Evolutionary conservation across 2,329 filamentous ascomycete species (phyloP), one percentile per base, ranked within the genome.

Genomic region (Gaeumannomyces sp.): DNA sequence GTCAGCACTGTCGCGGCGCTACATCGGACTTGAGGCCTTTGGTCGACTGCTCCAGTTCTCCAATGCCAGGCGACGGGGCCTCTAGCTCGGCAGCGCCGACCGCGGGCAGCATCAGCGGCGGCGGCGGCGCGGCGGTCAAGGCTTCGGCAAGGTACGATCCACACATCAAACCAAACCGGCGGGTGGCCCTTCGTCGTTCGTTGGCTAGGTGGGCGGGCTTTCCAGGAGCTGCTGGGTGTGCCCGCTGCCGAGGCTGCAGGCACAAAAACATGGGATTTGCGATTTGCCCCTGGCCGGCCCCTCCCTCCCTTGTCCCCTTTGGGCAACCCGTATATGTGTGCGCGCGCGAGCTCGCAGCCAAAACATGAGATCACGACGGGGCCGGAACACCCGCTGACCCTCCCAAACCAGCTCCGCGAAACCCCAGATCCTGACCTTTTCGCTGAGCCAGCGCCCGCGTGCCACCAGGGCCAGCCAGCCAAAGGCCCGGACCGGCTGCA

Each of bases 391-490:
- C 33, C 45, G 45, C 45, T 53, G 45, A 53, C 45, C 19, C 45
- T 4, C 35, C 16, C 45, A 50, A 16, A 22, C 4, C 38, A 53
- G 45, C 22, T 53, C 45, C 22, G 45, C 45, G 45, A 53, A 53
- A n/a, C 67, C 70, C 25, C 67, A 67, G 22, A 71, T 73, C 60
- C 61, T 72, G 10, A 75, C 70, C 1, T 75, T 75, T 65, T 69
- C 74, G 11, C 66, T 76, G 10, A 67, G 70, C 31, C 72, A 69
- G 58, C 69, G 73, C 11, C 73, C 73, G 10, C 70, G 72, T 27
- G 71, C 70, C 25, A 74, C 69, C 1, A 70, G 75, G 29, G 71
- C 73, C 64, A 76, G 67, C 14, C 71, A 65, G 25, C 69, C 69
- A 19, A 70, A 69, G 59, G 69, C 69, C 68, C 76, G 62, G 64